A percentile compares a stretch with the other conserved stretches of the same genome.
Conservation (phyloP, 225 moss, liverwort and hornwort species). For the Marchantia paleacea region DNA sequence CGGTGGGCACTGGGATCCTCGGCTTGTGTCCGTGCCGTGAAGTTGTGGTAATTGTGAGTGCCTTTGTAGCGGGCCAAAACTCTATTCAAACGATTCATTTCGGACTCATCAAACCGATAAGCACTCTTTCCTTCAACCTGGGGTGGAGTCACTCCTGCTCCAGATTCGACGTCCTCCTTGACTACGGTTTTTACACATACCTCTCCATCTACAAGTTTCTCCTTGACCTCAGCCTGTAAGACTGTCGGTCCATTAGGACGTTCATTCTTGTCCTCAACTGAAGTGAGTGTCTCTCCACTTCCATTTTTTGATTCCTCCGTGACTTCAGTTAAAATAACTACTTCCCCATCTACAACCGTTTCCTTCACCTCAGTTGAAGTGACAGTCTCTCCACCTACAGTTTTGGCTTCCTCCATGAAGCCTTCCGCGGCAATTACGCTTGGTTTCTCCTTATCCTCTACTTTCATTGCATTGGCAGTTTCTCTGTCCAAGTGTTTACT, state of each 20-base stretch:
- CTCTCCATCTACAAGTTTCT: background rate
- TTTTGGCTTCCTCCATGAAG: background rate
- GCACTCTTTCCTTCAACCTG: background rate
- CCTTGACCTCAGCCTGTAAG: background rate
- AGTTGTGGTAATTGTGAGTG: conserved; percentile 96
- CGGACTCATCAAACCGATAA: conserved; percentile 58
- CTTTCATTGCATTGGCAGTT: background rate
- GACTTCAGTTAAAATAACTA: background rate
- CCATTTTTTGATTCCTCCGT: background rate
- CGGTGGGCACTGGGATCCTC: conserved; percentile 86
- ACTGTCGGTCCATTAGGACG: background rate
- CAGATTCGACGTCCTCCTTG: background rate
- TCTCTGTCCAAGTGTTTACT: conserved; percentile 44
- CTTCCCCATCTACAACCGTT: conserved; percentile 44
- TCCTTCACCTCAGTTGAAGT: background rate
- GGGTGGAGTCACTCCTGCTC: background rate
- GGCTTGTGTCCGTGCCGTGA: conserved; percentile 77
- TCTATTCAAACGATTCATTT: conserved; percentile 55
- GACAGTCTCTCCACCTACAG: background rate
- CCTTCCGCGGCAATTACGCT: background rate
- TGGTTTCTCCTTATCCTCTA: background rate
- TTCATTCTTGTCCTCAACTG: background rate
- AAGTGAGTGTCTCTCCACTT: background rate
- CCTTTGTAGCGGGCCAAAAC: conserved; percentile 61
- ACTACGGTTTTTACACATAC: background rate